Percentiles rank a stretch among this genome's conserved stretches.
Conservation (phyloP, 495 filamentous ascomycete genomes). For the Talaromyces proteolyticus region DNA sequence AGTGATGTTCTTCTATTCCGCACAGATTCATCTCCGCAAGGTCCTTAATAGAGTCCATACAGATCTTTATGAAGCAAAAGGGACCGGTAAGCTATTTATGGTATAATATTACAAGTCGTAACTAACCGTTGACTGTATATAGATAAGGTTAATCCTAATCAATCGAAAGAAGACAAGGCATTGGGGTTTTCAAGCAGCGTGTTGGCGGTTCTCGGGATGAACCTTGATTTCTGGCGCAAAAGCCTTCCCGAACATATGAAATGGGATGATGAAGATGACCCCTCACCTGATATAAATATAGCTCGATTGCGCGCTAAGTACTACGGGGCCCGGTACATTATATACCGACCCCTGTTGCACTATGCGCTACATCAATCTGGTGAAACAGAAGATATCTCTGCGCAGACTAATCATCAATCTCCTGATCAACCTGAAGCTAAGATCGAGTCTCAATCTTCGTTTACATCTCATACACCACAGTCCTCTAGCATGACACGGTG, state of each 20-base stretch:
- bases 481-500: conserved; percentile 26
- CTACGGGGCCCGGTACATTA: conserved; percentile 86
- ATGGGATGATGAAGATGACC: conserved; percentile 65
- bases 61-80: conserved; percentile 64
- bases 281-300: conserved; percentile 68
- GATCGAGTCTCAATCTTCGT: background rate
- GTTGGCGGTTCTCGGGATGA: conserved; percentile 34
- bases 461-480: conserved; percentile 9
- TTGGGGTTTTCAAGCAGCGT: conserved; percentile 8
- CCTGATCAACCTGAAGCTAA: conserved; percentile 8
- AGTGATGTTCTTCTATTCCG: conserved; percentile 75
- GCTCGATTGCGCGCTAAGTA: conserved; percentile 90
- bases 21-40: conserved; percentile 81
- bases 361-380: conserved; percentile 48
- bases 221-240: conserved; percentile 43
- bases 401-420: no score
- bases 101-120: background rate
- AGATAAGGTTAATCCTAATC: no score
- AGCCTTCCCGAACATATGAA: conserved; percentile 40
- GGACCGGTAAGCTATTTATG: conserved; percentile 22
- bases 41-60: conserved; percentile 79
- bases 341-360: conserved; percentile 75
- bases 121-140: no score
- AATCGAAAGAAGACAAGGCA: background rate
- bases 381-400: conserved; percentile 20